Conservation (phyloP, 2,329 filamentous ascomycete species). For the Aspergillus hiratsukae region DNA sequence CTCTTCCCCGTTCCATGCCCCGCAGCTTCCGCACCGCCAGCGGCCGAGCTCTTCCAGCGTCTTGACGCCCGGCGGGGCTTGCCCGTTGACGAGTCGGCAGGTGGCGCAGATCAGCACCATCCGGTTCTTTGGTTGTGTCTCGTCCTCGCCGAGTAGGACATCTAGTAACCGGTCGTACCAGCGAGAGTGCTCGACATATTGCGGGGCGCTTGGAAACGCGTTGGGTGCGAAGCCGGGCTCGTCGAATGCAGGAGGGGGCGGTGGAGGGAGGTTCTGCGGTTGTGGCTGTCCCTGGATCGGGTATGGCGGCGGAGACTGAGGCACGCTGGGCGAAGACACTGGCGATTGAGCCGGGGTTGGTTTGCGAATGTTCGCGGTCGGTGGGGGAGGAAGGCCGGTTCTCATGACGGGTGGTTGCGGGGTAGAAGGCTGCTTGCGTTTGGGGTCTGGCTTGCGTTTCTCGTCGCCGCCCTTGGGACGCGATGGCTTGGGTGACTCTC, state of each 20-base stretch:
- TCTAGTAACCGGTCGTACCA: constrained; percentile 97
- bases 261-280: constrained; percentile 1
- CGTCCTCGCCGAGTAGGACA: constrained; percentile 88
- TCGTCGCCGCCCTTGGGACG: constrained; percentile 21
- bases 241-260: constrained; percentile 23
- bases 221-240: constrained; percentile 46
- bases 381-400: constrained; percentile 56
- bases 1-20: constrained; percentile 73
- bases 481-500: constrained; percentile 47
- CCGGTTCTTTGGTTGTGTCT: constrained; percentile 85
- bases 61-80: constrained; percentile 82
- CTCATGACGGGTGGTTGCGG: constrained; percentile 35
- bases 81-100: constrained; percentile 89
- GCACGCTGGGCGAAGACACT: constrained; percentile 21
- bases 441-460: constrained; percentile 18
- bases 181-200: constrained; percentile 48
- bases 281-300: constrained; percentile 10
- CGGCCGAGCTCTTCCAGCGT: constrained; percentile 72
- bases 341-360: constrained; percentile 13
- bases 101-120: constrained; percentile 77
- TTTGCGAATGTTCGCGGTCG: constrained; percentile 59
- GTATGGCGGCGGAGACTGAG: constrained; percentile 21
- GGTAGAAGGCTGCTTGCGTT: constrained; percentile 14
- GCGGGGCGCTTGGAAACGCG: constrained; percentile 37
- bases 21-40: constrained; percentile 88